Base-by-base conservation (phyloP, 257 asterid species). In the Solanum corneliomulleri region DNA sequence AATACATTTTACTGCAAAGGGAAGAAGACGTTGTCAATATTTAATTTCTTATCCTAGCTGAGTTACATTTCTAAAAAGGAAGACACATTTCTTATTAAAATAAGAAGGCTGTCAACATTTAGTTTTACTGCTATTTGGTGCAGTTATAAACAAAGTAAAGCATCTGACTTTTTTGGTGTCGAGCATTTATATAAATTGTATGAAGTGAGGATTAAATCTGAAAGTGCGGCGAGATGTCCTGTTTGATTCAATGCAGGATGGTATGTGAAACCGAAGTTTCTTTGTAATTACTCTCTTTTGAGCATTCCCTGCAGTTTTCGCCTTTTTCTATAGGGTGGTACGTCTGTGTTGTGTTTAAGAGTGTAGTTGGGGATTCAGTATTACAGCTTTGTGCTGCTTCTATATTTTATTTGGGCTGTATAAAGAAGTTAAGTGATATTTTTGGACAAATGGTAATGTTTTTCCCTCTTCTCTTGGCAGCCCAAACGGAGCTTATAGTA, bases 401-500 rank as follows among this genome's bases (percentile, higher is more conserved):
- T 77, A 20, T 29, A 72, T 84, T 14, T 23, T 71, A 71, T 87
- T 39, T 49, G 7, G 21, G 45, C 29, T 52, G 70, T 81, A 81
- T 81, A 42, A 49, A 45, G 52, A 16, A 80, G 60, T 37, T 35
- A 45, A 84, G 29, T 88, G 86, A 87, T 27, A n/a, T 71, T 10
- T 42, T 88, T 90, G 75, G 56, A 41, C 69, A 81, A 52, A 52
- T 49, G 70, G 21, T 81, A 31, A 81, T 18, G 31, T 6, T 56
- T 82, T 89, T 66, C 82, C 25, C n/a, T 74, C 29, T 83, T 89
- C n/a, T 75, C 69, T 85, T 90, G 66, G 92, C 98, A 96, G 99
- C 90, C 99, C 99, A 45, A 91, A 95, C 87, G 98, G 99, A 90
- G 99, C 99, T 85, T 96, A 96, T 90, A 96, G 98, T 89, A 93